These are phyloP conservation scores for Simmondsia chinensis DNA, from an alignment of 148 eudicot genomes.

Conservation along the genomic window DNA sequence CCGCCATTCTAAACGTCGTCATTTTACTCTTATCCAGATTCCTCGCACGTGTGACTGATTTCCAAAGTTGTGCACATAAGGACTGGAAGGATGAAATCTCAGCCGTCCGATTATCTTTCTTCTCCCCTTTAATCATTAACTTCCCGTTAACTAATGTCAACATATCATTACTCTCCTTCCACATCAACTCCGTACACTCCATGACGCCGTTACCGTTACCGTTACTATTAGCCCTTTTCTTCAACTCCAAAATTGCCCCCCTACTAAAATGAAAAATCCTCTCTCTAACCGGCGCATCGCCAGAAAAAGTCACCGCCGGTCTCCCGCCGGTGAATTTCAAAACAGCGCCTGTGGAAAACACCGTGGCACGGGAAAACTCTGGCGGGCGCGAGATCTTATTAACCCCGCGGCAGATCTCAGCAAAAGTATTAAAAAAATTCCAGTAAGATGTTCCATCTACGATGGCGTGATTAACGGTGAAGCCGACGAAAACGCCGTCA, in stretches of 20 bases:
- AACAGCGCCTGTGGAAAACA: slow-evolving; percentile 42
- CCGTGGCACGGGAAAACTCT: slow-evolving; percentile 44
- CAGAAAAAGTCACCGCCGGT: slow-evolving; percentile 49
- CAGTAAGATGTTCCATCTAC: slow-evolving; percentile 78
- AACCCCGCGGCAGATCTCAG: slow-evolving; percentile 43
- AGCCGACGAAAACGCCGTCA: slow-evolving; percentile 65
- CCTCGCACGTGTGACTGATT: slow-evolving; percentile 72
- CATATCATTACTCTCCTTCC: slow-evolving; percentile 54
- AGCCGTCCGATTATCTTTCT: slow-evolving; percentile 4
- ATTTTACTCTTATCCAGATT: slow-evolving; percentile 22
- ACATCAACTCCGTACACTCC: slow-evolving; percentile 38
- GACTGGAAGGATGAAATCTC: slow-evolving; percentile 80
- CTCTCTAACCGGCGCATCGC: slow-evolving; percentile 51
- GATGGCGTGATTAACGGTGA: slow-evolving; percentile 69
- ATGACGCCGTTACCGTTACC: slow-evolving; percentile 2
- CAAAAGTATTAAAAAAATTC: slow-evolving; percentile 74
- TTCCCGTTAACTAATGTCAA: slow-evolving; percentile 26
- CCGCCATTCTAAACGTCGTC: slow-evolving; percentile 88
- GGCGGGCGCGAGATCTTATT: slow-evolving; percentile 28
- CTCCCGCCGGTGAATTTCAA: slow-evolving; percentile 46
- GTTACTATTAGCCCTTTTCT: slow-evolving; percentile 35
- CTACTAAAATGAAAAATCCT: slow-evolving; percentile 62
- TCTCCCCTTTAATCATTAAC: slow-evolving; percentile 13
- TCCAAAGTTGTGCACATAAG: slow-evolving; percentile 57
- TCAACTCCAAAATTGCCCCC: slow-evolving; percentile 48